These are phyloP conservation scores for Ustanciosporium gigantosporum DNA, from an alignment of 1,284 basidiomycete genomes.

Conservation along the genomic window DNA sequence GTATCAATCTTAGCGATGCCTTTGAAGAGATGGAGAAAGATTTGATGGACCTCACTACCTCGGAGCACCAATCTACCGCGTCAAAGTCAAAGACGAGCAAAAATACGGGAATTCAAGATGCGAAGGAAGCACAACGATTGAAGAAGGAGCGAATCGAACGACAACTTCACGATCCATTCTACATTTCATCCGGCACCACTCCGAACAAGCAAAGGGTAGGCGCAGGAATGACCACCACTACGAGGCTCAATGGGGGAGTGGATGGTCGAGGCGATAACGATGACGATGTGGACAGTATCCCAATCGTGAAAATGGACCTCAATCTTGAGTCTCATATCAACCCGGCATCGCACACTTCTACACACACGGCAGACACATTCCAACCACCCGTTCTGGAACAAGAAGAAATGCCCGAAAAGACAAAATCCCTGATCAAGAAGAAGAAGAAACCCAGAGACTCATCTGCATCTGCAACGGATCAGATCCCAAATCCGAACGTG, in stretches of 20 bases:
- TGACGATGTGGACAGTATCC: slow-evolving; percentile 47
- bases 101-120: too few relatives aligned
- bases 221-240: too few relatives aligned
- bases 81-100: too few relatives aligned
- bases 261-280: background rate
- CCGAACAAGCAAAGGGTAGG: background rate
- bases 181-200: slow-evolving; percentile 9
- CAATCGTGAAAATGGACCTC: slow-evolving; percentile 50
- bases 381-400: slow-evolving; percentile 19
- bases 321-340: background rate
- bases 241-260: too few relatives aligned
- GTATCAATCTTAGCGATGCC: slow-evolving; percentile 14
- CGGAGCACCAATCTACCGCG: too few relatives aligned
- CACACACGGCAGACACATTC: too few relatives aligned
- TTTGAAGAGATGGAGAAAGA: background rate
- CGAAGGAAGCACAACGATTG: background rate
- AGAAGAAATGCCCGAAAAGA: slow-evolving; percentile 34
- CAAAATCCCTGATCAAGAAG: slow-evolving; percentile 1
- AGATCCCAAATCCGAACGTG: too few relatives aligned
- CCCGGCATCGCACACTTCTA: too few relatives aligned
- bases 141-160: slow-evolving; percentile 4
- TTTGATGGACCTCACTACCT: too few relatives aligned
- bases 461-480: too few relatives aligned
- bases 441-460: slow-evolving; percentile 1
- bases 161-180: slow-evolving; percentile 34